A percentile compares a stretch with the other conserved stretches of the same genome.
Conservation (phyloP, 352 stramenopile genomes). For the Phytophthora podocarpi region DNA sequence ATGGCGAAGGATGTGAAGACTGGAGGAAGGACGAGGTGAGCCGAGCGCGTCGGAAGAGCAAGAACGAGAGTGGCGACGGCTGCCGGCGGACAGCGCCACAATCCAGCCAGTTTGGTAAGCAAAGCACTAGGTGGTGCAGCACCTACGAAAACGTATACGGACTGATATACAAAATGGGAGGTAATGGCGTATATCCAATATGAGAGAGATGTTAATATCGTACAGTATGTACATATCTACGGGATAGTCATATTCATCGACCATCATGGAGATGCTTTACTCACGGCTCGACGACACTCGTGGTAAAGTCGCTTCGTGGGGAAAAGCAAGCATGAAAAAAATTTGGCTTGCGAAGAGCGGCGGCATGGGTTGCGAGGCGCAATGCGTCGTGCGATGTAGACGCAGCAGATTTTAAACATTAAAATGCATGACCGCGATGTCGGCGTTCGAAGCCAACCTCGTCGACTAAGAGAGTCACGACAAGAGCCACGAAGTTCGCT, state of each 20-base stretch:
- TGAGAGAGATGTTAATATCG: not conserved
- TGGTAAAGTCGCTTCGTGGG: conserved; percentile 17
- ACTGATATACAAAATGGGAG: not conserved
- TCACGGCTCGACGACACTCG: conserved; percentile 8
- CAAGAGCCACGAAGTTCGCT: not conserved
- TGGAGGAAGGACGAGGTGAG: not conserved
- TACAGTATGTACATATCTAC: no score
- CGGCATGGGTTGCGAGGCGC: no score
- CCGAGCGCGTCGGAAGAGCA: conserved; percentile 16
- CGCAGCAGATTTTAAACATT: not conserved
- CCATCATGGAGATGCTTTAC: no score
- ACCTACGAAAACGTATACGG: conserved; percentile 13
- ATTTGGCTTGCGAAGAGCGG: conserved; percentile 7
- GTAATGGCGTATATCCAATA: not conserved
- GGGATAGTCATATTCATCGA: not conserved
- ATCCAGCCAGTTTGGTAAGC: conserved; percentile 34
- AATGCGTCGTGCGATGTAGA: not conserved
- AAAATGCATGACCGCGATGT: conserved; percentile 7
- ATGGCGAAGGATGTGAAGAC: conserved; percentile 30
- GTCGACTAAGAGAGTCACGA: not conserved
- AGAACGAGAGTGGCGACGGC: conserved; percentile 23
- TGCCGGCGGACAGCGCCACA: conserved; percentile 3
- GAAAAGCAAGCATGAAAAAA: conserved; percentile 5
- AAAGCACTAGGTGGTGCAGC: conserved; percentile 11
- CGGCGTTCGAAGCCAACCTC: not conserved